A percentile compares a stretch with the other conserved stretches of the same genome.
These are phyloP conservation scores for Spizellomyces punctatus DNA, from an alignment of 192 early-diverging fungal genomes.

Conservation along the genomic window DNA sequence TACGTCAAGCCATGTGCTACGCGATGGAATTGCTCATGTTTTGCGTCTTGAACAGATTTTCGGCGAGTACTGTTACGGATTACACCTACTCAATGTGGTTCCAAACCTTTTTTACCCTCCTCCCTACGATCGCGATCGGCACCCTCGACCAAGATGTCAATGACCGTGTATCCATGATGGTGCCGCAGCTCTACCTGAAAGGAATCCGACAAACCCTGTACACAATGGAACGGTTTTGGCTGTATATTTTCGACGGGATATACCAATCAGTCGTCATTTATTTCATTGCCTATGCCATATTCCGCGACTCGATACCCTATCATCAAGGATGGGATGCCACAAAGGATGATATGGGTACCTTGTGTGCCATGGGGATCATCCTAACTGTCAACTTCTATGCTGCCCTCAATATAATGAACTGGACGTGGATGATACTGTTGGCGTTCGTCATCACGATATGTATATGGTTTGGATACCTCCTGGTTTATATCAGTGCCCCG, in stretches of 20 bases:
- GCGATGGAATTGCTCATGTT: background rate
- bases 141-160: conserved; percentile 76
- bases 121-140: conserved; percentile 73
- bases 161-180: conserved; percentile 44
- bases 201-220: conserved; percentile 86
- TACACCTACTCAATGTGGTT: conserved; percentile 93
- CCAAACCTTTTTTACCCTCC: conserved; percentile 86
- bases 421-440: conserved; percentile 78
- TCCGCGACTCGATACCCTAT: conserved; percentile 57
- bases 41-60: conserved; percentile 41
- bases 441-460: conserved; percentile 67
- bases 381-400: conserved; percentile 80
- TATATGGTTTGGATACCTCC: conserved; percentile 68
- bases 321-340: conserved; percentile 56
- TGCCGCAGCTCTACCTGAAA: conserved; percentile 73
- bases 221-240: conserved; percentile 80
- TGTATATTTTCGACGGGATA: conserved; percentile 86
- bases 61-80: conserved; percentile 51
- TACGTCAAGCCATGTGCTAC: background rate
- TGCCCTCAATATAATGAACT: conserved; percentile 77
- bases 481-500: conserved; percentile 62
- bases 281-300: conserved; percentile 75
- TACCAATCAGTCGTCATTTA: conserved; percentile 87
- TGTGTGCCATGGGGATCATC: conserved; percentile 77
- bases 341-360: conserved; percentile 73